Percentiles rank a stretch among this genome's conserved stretches.
Conservation (phyloP, 805 yeast species). For the Lachancea fermentati region DNA sequence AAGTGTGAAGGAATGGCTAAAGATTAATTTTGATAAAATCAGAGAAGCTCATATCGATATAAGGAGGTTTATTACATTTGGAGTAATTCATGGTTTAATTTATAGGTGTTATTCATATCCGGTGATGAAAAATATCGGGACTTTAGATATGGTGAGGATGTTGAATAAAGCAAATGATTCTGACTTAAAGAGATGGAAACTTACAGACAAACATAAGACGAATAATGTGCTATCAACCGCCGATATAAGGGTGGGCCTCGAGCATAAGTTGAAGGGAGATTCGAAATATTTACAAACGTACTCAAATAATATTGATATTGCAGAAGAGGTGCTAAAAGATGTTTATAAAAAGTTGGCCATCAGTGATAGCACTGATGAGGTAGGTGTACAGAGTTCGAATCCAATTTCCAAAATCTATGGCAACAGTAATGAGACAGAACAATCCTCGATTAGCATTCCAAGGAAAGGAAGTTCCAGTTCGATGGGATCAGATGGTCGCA, state of each 20-base stretch:
- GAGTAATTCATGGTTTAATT: conserved; percentile 73
- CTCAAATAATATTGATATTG: conserved; percentile 21
- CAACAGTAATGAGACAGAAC: not conserved
- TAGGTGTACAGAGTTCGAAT: not conserved
- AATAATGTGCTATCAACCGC: conserved; percentile 29
- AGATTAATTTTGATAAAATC: conserved; percentile 53
- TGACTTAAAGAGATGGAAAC: conserved; percentile 10
- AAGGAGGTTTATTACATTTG: conserved; percentile 80
- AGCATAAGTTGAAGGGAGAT: conserved; percentile 2
- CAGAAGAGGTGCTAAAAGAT: conserved; percentile 26
- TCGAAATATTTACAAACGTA: not conserved
- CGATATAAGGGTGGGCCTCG: conserved; percentile 24
- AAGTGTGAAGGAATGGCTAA: conserved; percentile 75
- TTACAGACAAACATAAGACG: conserved; percentile 6
- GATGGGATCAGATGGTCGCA: conserved; percentile 3
- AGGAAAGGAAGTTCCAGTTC: conserved; percentile 14
- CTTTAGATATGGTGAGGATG: conserved; percentile 12
- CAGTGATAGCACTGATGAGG: conserved; percentile 1
- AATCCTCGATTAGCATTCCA: not conserved
- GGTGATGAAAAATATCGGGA: conserved; percentile 33
- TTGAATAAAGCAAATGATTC: conserved; percentile 14
- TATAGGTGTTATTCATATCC: conserved; percentile 81
- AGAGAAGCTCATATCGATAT: conserved; percentile 58
- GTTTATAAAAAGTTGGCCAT: conserved; percentile 27
- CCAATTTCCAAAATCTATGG: conserved; percentile 5